Conservation (phyloP, 2,329 filamentous ascomycete species). For the Aspergillus fijiensis region DNA sequence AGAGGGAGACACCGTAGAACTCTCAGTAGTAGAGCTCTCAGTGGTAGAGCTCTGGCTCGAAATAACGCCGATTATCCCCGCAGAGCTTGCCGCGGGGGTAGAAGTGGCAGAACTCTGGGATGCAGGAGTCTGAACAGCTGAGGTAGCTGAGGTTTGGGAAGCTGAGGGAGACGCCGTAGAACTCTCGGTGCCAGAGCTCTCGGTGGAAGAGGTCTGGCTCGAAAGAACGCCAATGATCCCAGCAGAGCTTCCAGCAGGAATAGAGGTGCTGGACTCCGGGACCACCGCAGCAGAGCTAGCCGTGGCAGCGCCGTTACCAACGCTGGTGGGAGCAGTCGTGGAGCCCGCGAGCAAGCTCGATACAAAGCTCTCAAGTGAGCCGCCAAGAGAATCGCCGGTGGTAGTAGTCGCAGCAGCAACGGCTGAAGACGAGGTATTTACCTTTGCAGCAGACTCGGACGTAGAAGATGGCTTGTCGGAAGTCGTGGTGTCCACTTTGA, state of each 20-base stretch:
- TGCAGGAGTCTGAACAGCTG: neutral
- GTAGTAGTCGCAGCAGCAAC: neutral
- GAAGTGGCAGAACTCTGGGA: constrained; percentile 1
- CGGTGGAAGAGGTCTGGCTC: neutral
- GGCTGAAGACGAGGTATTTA: neutral
- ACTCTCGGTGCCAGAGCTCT: neutral
- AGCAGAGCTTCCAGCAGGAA: neutral
- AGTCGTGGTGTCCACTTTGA: neutral
- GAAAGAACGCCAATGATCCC: neutral
- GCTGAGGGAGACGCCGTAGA: neutral
- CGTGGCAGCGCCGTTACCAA: neutral
- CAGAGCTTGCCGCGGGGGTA: constrained; percentile 1
- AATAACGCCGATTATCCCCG: neutral
- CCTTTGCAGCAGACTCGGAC: neutral
- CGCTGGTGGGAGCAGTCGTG: neutral
- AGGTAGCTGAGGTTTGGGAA: neutral
- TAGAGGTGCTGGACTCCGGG: neutral
- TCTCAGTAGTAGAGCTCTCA: neutral
- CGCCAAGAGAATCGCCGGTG: neutral
- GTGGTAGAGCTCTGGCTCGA: constrained; percentile 1
- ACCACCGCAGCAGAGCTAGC: neutral
- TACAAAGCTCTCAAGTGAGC: constrained; percentile 1
- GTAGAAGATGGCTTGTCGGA: neutral
- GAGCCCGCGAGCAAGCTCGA: constrained; percentile 2
- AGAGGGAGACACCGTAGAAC: too few species aligned